These are phyloP conservation scores for Dendrocalamus latiflorus DNA, from an alignment of 202 grass and related monocot genomes.

Conservation along the genomic window DNA sequence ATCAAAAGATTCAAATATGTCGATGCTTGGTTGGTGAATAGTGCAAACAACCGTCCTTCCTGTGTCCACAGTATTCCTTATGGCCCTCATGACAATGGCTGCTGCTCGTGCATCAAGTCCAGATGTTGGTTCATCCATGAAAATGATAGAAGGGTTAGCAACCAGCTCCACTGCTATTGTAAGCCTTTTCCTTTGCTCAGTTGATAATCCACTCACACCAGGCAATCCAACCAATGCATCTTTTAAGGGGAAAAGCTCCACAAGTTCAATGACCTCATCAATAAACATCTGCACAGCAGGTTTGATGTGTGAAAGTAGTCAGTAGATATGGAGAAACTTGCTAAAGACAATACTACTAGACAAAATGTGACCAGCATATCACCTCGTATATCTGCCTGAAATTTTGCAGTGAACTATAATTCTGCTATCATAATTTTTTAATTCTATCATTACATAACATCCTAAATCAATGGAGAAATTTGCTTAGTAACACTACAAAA, in stretches of 20 bases:
- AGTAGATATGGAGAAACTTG: background rate
- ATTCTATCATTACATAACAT: background rate
- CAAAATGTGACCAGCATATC: background rate
- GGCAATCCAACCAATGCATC: slow-evolving; percentile 76
- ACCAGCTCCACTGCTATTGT: slow-evolving; percentile 85
- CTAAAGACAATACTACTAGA: background rate
- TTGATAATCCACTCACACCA: slow-evolving; percentile 76
- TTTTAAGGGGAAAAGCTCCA: slow-evolving; percentile 68
- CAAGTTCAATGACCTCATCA: slow-evolving; percentile 87
- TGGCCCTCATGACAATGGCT: slow-evolving; percentile 83
- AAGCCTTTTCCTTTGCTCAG: slow-evolving; percentile 79
- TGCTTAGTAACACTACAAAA: too few species aligned
- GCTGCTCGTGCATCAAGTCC: slow-evolving; percentile 84
- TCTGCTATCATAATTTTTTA: background rate
- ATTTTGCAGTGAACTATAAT: background rate
- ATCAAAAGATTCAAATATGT: slow-evolving; percentile 94
- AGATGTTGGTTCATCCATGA: slow-evolving; percentile 94
- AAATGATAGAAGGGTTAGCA: slow-evolving; percentile 86
- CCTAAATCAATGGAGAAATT: background rate
- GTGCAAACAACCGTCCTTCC: slow-evolving; percentile 86
- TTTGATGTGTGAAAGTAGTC: slow-evolving; percentile 11
- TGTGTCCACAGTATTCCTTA: slow-evolving; percentile 82
- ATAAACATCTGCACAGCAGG: slow-evolving; percentile 66
- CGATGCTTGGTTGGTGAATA: slow-evolving; percentile 87
- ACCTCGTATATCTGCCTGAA: background rate